Conservation (phyloP, 257 asterid species). For the Solanum medicagineum region DNA sequence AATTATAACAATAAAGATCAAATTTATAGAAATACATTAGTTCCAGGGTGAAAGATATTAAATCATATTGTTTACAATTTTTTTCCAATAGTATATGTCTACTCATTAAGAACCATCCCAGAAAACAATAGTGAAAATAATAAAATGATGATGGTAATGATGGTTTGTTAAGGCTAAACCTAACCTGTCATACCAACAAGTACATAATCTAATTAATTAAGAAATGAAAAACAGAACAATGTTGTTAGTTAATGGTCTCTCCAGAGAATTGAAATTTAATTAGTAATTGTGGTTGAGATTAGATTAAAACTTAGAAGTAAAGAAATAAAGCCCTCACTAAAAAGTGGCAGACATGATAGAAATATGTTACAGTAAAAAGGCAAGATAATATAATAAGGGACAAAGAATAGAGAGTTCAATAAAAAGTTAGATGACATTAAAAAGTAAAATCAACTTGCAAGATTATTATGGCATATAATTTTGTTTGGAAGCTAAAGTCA, state of each 20-base stretch:
- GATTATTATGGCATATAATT: not conserved
- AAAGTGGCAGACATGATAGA: not conserved
- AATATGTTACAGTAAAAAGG: not conserved
- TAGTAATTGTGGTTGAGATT: not conserved
- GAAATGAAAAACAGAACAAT: not conserved
- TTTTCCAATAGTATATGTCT: not conserved
- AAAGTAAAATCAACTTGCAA: not conserved
- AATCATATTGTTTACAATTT: not conserved
- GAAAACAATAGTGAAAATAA: not conserved
- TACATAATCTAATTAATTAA: not conserved
- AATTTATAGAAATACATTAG: not conserved
- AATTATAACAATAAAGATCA: not conserved
- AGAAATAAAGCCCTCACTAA: not conserved
- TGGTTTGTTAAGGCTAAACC: not conserved
- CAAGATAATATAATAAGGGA: not conserved
- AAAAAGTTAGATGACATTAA: not conserved
- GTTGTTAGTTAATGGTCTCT: not conserved
- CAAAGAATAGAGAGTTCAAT: not conserved
- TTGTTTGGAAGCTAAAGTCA: constrained; percentile 4
- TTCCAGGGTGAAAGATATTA: not conserved
- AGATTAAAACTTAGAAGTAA: not conserved
- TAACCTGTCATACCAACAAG: not conserved
- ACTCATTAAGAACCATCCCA: not conserved
- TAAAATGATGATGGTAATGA: not conserved
- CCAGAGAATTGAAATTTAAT: not conserved